Conservation (phyloP, 331 rosid genomes). For the Spiraea crenata region DNA sequence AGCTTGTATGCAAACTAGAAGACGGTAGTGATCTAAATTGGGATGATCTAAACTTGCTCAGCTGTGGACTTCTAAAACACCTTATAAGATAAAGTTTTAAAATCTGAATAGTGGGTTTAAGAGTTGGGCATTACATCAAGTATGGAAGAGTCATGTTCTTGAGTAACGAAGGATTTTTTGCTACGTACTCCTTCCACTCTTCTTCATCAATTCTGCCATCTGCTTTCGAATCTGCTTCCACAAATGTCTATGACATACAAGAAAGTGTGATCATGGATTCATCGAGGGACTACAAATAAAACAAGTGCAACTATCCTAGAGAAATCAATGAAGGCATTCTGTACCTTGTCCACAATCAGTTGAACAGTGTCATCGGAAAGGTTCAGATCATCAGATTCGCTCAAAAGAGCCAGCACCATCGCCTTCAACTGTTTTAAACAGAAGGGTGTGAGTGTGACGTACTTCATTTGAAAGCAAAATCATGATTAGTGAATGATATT, state of each 20-base stretch:
- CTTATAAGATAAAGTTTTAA: no score
- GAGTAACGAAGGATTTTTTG: slow-evolving; percentile 20
- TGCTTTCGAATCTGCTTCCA: slow-evolving; percentile 53
- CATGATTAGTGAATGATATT: not conserved
- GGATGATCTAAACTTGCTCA: not conserved
- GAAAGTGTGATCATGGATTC: not conserved
- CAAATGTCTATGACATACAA: slow-evolving; percentile 34
- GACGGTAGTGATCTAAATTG: not conserved
- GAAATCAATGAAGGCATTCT: not conserved
- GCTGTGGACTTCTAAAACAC: not conserved
- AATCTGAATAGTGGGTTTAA: not conserved
- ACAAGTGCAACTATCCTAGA: not conserved
- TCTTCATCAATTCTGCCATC: slow-evolving; percentile 63
- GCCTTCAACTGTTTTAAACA: slow-evolving; percentile 46
- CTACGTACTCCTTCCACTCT: slow-evolving; percentile 55
- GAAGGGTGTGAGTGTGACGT: not conserved
- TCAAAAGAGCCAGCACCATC: slow-evolving; percentile 60
- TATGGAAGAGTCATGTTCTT: slow-evolving; percentile 34
- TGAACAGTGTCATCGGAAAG: slow-evolving; percentile 46
- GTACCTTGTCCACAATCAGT: slow-evolving; percentile 59
- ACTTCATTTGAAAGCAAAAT: not conserved
- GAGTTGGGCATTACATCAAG: slow-evolving; percentile 16
- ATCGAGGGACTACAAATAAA: not conserved
- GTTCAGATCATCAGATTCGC: slow-evolving; percentile 48
- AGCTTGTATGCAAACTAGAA: not conserved